These are phyloP conservation scores for Leishmania major DNA, from an alignment of 208 protist species.

Conservation along the genomic window DNA sequence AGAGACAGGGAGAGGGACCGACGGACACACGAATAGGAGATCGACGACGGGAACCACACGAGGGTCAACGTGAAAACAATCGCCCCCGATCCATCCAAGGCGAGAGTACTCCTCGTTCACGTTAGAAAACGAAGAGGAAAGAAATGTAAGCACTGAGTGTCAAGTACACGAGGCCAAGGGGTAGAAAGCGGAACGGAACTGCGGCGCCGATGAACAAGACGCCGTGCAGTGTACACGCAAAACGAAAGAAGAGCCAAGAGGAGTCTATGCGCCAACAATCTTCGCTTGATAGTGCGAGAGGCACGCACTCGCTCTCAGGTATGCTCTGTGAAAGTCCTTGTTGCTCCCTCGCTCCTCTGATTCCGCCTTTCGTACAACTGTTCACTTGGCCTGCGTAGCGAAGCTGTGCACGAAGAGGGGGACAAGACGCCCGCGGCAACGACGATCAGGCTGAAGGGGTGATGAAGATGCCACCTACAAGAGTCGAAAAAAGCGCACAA, in stretches of 20 bases:
- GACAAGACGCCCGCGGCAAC: background rate
- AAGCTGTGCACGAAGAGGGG: background rate
- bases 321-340: background rate
- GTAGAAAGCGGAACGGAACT: background rate
- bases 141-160: background rate
- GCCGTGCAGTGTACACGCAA: background rate
- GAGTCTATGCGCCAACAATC: background rate
- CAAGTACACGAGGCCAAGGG: background rate
- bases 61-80: too few relatives aligned
- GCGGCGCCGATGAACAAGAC: background rate
- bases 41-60: background rate
- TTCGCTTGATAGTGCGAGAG: background rate
- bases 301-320: background rate
- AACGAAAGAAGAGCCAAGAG: background rate
- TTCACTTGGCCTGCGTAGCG: conserved; percentile 54
- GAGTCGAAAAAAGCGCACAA: background rate
- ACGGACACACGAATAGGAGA: background rate
- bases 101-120: background rate
- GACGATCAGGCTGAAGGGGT: background rate
- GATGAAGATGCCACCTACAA: background rate
- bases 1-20: background rate
- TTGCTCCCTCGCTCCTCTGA: background rate
- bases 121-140: background rate
- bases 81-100: too few relatives aligned
- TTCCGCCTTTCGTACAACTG: conserved; percentile 43